phyloP scores from a whole-genome alignment of 2,329 filamentous ascomycete genomes.

The Aspergillus proliferans region DNA sequence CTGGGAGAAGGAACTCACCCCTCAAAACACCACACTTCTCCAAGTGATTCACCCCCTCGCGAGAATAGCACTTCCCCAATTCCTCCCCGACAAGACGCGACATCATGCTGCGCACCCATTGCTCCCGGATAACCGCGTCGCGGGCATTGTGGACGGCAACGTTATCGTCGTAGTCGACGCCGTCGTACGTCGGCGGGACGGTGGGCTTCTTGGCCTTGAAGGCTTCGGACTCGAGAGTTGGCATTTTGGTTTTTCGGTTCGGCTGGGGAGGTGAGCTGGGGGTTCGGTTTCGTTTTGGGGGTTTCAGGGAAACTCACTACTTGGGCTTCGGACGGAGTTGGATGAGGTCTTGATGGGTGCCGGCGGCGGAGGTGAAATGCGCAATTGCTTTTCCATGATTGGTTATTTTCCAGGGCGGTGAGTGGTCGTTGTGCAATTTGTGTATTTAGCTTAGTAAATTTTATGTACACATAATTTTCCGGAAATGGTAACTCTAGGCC shows the following conservation, averaged over 20 bases:
- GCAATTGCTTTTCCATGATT: conserved; percentile 24
- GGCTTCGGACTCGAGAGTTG: conserved; percentile 57
- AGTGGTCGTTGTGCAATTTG: not conserved
- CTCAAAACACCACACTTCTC: conserved; percentile 62
- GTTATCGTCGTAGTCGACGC: conserved; percentile 62
- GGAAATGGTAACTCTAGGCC: too few species aligned
- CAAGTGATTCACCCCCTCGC: conserved; percentile 61
- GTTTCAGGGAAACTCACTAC: not conserved
- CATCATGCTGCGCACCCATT: conserved; percentile 67
- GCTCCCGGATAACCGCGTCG: conserved; percentile 60
- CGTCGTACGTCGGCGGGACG: conserved; percentile 60
- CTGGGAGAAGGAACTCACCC: conserved; percentile 44
- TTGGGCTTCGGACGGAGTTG: conserved; percentile 1
- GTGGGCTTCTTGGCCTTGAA: conserved; percentile 62
- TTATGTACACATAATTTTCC: too few species aligned
- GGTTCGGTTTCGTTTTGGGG: not conserved
- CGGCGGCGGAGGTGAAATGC: conserved; percentile 6
- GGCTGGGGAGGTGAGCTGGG: not conserved
- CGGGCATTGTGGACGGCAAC: conserved; percentile 57
- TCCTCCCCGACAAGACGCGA: conserved; percentile 59
- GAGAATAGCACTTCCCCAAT: conserved; percentile 60
- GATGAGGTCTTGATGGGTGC: conserved; percentile 5
- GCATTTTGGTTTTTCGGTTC: conserved; percentile 42
- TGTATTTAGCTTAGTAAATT: not conserved
- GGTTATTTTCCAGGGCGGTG: conserved; percentile 19